Percentiles rank a stretch among this genome's conserved stretches.
phyloP scores from a whole-genome alignment of 768 basidiomycete genomes.

The Podaxis sp. region DNA sequence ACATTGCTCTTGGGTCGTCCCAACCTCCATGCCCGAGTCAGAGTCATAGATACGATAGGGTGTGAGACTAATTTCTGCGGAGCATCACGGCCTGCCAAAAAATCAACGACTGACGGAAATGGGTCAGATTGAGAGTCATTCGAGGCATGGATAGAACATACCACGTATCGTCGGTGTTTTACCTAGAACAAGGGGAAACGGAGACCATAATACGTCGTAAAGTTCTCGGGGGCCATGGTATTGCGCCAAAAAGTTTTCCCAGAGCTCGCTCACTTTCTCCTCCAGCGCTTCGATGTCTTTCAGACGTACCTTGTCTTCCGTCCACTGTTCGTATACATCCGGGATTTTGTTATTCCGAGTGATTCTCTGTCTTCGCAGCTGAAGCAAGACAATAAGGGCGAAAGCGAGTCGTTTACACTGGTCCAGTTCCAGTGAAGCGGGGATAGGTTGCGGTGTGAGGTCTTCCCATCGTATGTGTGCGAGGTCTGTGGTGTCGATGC shows the following conservation, averaged over 20 bases:
- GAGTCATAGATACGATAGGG: conserved; percentile 36
- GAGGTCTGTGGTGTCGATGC: conserved; percentile 21
- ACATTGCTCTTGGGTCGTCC: conserved; percentile 16
- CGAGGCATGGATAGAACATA: conserved; percentile 15
- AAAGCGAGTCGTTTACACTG: conserved; percentile 22
- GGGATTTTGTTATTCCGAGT: not conserved
- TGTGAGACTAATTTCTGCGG: conserved; percentile 39
- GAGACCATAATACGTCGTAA: conserved; percentile 47
- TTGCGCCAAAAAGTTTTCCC: conserved; percentile 41
- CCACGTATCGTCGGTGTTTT: conserved; percentile 26
- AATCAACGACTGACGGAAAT: conserved; percentile 38
- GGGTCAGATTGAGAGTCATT: not conserved
- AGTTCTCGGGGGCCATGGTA: conserved; percentile 40
- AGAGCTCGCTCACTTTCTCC: conserved; percentile 30
- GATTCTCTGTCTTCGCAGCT: conserved; percentile 27
- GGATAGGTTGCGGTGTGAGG: not conserved
- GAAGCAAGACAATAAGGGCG: conserved; percentile 30
- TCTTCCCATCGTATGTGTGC: conserved; percentile 6
- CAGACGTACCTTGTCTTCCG: conserved; percentile 22
- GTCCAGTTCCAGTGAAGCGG: conserved; percentile 11
- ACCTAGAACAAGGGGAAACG: conserved; percentile 34
- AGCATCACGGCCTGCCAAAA: conserved; percentile 29
- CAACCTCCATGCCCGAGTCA: conserved; percentile 39
- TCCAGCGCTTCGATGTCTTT: conserved; percentile 31
- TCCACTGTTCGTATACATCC: conserved; percentile 46